phyloP scores from a whole-genome alignment of 225 moss, liverwort and hornwort species.

The Sphagnum tenellum region DNA sequence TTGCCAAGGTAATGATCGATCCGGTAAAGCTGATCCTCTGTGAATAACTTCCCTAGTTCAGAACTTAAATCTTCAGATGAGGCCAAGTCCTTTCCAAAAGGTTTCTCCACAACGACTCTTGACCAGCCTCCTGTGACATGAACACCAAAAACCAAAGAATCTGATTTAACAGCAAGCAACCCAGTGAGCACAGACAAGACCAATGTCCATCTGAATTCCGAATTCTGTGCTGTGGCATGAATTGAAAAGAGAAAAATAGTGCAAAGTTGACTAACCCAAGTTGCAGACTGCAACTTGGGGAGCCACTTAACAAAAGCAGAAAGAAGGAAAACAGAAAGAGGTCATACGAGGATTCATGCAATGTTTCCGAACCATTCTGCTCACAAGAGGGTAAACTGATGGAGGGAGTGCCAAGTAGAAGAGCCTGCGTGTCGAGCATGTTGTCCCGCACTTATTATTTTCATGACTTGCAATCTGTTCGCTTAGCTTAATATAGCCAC shows the following conservation, averaged over 20 bases:
- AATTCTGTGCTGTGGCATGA: too few relatives aligned
- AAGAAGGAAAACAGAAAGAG: background rate
- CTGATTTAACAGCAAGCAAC: too few relatives aligned
- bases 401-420: constrained; percentile 87
- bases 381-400: constrained; percentile 72
- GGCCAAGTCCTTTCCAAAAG: constrained; percentile 78
- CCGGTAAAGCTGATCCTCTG: constrained; percentile 83
- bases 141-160: too few relatives aligned
- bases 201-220: too few relatives aligned
- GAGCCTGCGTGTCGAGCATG: constrained; percentile 39
- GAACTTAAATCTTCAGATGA: constrained; percentile 67
- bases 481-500: constrained; percentile 51
- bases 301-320: background rate
- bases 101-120: constrained; percentile 90
- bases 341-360: constrained; percentile 58
- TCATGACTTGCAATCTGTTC: constrained; percentile 44
- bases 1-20: constrained; percentile 97
- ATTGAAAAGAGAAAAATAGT: too few relatives aligned
- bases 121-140: constrained; percentile 63
- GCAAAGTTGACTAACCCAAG: too few relatives aligned
- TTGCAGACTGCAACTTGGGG: too few relatives aligned
- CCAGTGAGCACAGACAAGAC: too few relatives aligned
- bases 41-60: constrained; percentile 62
- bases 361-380: constrained; percentile 50
- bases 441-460: constrained; percentile 5